Conservation (phyloP, 1,139 yeast species). For the Taiozyma sp. region DNA sequence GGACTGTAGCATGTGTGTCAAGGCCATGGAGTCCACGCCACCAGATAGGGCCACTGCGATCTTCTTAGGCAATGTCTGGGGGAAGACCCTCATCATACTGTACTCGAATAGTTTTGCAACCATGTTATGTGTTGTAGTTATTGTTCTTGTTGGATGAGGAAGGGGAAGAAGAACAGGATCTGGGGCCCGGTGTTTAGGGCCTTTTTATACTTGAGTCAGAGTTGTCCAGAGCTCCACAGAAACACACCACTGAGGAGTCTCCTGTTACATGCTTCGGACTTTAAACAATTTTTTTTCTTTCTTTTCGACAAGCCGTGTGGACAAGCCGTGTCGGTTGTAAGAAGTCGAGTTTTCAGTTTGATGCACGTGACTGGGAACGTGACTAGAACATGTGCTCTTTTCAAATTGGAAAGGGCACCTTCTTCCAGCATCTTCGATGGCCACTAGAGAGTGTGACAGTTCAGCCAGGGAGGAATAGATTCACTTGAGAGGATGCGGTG, state of each 20-base stretch:
- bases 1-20: slow-evolving; percentile 42
- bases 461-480: too few species aligned
- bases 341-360: neutral
- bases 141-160: neutral
- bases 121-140: neutral
- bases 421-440: neutral
- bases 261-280: neutral
- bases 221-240: neutral
- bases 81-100: slow-evolving; percentile 1
- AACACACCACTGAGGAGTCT: neutral
- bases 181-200: neutral
- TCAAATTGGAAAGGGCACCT: neutral
- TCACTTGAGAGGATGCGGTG: too few species aligned
- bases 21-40: slow-evolving; percentile 78
- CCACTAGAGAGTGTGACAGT: too few species aligned
- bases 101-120: neutral
- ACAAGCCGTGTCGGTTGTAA: neutral
- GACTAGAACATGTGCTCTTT: neutral
- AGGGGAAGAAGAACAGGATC: neutral
- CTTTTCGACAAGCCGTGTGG: neutral
- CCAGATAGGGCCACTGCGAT: slow-evolving; percentile 59
- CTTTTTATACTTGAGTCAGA: neutral
- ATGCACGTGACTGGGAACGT: neutral
- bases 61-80: slow-evolving; percentile 9
- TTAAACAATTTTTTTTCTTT: neutral